phyloP scores from a whole-genome alignment of 768 basidiomycete genomes.

The Boletus sp. region DNA sequence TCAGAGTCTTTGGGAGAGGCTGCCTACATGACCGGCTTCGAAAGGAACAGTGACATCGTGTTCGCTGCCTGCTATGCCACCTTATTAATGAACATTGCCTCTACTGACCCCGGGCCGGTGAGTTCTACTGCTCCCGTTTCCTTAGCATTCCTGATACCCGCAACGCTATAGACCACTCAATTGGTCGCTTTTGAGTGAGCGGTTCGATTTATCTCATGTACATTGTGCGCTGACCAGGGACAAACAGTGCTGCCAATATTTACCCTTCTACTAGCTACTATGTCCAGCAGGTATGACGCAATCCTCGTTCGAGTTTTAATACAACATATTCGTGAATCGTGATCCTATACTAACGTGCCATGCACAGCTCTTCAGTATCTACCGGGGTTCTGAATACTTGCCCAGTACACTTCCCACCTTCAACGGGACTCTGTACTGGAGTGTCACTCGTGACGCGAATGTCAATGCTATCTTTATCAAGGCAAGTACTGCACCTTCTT shows the following conservation, averaged over 20 bases:
- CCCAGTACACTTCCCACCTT: conserved; percentile 55
- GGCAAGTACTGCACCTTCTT: conserved; percentile 27
- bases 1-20: conserved; percentile 54
- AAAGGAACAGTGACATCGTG: conserved; percentile 56
- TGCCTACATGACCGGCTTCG: conserved; percentile 66
- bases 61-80: conserved; percentile 63
- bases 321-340: neutral
- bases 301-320: too few species aligned
- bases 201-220: neutral
- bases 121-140: conserved; percentile 29
- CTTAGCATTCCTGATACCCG: neutral
- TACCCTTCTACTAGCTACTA: conserved; percentile 61
- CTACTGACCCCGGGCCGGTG: conserved; percentile 46
- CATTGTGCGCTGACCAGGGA: neutral
- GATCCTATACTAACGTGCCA: neutral
- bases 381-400: conserved; percentile 58
- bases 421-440: conserved; percentile 59
- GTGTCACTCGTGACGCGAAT: conserved; percentile 37
- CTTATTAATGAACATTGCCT: conserved; percentile 47
- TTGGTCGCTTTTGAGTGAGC: conserved; percentile 59
- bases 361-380: conserved; percentile 55
- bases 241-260: conserved; percentile 44
- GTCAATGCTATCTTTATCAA: conserved; percentile 50
- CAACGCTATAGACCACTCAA: conserved; percentile 41
- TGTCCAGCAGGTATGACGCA: conserved; percentile 48